Evolutionary conservation across 345 rosid genomes (phyloP).

Genomic region (Carallia brachiata): DNA sequence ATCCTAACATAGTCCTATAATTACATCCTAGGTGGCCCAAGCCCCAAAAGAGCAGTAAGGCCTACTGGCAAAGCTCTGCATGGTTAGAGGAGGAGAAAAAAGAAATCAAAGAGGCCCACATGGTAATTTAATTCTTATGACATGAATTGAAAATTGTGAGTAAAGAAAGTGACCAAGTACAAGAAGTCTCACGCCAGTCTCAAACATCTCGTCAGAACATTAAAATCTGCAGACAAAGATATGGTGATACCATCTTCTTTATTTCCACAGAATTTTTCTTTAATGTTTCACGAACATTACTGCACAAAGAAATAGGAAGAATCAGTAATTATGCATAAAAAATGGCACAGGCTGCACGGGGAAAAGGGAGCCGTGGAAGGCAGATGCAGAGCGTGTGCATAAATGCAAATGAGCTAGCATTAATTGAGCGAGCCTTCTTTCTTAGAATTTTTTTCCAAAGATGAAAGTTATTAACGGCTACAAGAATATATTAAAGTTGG

Average conservation of each 20-base stretch:
- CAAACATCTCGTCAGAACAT: not conserved
- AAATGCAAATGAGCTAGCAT: conserved; percentile 7
- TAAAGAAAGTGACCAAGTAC: too few relatives aligned
- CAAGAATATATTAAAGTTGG: conserved; percentile 35
- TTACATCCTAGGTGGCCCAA: too few relatives aligned
- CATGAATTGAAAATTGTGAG: too few relatives aligned
- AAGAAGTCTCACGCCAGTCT: too few relatives aligned
- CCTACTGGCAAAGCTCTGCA: too few relatives aligned
- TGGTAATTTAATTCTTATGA: too few relatives aligned
- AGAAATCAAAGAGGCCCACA: too few relatives aligned
- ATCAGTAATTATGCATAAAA: not conserved
- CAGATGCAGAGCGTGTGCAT: conserved; percentile 15
- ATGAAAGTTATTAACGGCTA: conserved; percentile 15
- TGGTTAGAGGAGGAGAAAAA: too few relatives aligned
- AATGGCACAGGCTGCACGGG: conserved; percentile 17
- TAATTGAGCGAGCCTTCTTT: not conserved
- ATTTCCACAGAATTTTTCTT: not conserved
- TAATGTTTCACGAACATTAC: not conserved
- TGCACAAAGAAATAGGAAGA: not conserved
- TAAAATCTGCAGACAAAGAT: not conserved
- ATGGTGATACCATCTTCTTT: not conserved
- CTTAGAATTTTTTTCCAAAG: not conserved
- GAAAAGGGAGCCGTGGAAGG: conserved; percentile 9
- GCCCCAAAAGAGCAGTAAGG: too few relatives aligned
- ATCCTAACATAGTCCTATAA: too few relatives aligned